phyloP scores from a whole-genome alignment of 139 green algal species.

The Chlorella vulgaris region DNA sequence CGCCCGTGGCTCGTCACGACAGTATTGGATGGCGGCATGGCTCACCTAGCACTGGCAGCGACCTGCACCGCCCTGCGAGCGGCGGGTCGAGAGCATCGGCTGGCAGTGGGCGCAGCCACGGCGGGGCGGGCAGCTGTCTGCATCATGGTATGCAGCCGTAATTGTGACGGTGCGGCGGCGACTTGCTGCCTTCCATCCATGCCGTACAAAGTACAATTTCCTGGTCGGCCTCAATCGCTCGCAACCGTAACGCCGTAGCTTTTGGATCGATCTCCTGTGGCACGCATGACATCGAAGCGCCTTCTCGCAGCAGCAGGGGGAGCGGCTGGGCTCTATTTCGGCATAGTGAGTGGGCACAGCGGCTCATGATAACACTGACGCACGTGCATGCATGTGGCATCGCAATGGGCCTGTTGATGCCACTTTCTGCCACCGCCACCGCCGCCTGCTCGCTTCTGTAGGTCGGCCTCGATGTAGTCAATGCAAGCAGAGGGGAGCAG shows the following conservation, averaged over 20 bases:
- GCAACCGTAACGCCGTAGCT: no score
- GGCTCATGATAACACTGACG: neutral
- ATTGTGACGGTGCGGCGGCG: no score
- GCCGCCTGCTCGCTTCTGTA: no score
- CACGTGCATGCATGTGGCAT: neutral
- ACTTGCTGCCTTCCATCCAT: no score
- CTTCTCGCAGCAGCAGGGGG: neutral
- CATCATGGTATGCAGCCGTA: neutral
- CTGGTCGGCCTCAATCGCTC: no score
- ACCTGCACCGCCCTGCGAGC: slow-evolving; percentile 12
- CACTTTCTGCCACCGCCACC: no score
- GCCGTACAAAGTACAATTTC: no score
- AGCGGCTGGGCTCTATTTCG: neutral
- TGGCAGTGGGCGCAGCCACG: neutral
- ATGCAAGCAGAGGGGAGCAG: neutral
- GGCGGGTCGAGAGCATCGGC: neutral
- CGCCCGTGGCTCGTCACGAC: no score
- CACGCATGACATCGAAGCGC: no score
- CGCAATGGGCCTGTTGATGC: neutral
- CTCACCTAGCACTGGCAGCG: slow-evolving; percentile 6
- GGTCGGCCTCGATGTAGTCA: neutral
- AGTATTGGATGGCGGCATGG: no score
- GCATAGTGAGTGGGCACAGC: neutral
- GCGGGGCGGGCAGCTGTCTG: neutral
- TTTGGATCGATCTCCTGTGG: no score